Percentiles rank a stretch among this genome's conserved stretches.
Evolutionary conservation across 805 yeast species (phyloP).

Genomic region (Starmerella etchellsii): DNA sequence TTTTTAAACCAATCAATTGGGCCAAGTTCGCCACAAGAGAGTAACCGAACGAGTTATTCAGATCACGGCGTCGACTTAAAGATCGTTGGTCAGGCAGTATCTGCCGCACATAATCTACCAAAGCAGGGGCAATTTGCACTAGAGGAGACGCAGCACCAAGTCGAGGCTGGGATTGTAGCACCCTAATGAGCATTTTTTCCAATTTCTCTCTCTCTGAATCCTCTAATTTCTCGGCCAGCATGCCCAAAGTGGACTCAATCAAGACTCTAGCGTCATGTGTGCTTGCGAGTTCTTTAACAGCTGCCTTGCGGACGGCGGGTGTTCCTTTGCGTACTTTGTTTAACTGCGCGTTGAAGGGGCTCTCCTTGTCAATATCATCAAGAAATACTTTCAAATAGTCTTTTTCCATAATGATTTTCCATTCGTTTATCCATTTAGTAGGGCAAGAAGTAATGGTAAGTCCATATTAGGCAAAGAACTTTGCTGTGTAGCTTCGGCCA

Average conservation of each 20-base stretch:
- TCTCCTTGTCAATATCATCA: background rate
- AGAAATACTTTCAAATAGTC: constrained; percentile 1
- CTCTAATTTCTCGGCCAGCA: constrained; percentile 32
- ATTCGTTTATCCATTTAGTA: too few species aligned
- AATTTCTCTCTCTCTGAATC: constrained; percentile 75
- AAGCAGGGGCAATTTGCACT: background rate
- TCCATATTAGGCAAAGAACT: background rate
- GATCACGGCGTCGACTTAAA: background rate
- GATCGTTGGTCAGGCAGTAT: background rate
- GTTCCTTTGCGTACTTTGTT: constrained; percentile 35
- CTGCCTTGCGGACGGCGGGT: constrained; percentile 59
- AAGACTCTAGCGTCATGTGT: background rate
- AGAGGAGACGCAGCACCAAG: background rate
- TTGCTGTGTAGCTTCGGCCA: constrained; percentile 9
- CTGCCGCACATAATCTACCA: background rate
- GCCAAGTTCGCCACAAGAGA: constrained; percentile 32
- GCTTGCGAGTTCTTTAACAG: constrained; percentile 49
- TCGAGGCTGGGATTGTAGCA: constrained; percentile 35
- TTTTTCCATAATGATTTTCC: background rate
- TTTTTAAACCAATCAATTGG: constrained; percentile 47
- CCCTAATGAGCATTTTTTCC: constrained; percentile 60
- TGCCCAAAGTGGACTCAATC: background rate
- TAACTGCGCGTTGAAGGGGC: background rate
- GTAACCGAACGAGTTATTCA: background rate
- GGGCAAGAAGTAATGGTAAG: too few species aligned